phyloP scores from a whole-genome alignment of 2,329 filamentous ascomycete species.

The Aaosphaeria pasadenensis region DNA sequence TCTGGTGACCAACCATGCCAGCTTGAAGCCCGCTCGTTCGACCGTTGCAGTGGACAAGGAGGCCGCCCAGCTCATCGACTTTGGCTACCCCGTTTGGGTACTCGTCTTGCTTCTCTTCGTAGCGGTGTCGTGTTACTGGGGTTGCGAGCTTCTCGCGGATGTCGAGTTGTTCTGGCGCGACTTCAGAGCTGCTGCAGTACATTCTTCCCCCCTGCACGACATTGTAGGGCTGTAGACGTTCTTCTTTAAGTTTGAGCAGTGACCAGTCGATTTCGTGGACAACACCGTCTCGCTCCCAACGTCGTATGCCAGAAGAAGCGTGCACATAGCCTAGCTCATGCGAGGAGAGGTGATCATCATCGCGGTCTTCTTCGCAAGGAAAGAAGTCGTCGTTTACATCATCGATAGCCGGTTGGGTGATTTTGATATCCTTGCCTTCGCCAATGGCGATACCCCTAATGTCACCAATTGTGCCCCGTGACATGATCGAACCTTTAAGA shows the following conservation, averaged over 20 bases:
- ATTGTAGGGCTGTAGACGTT: constrained; percentile 70
- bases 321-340: constrained; percentile 81
- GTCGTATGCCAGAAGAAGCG: constrained; percentile 83
- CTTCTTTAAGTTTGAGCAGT: constrained; percentile 73
- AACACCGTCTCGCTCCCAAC: constrained; percentile 67
- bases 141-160: constrained; percentile 30
- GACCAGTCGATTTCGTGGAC: constrained; percentile 96
- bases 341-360: constrained; percentile 75
- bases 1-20: constrained; percentile 71
- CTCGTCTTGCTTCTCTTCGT: constrained; percentile 36
- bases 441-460: constrained; percentile 74
- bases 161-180: constrained; percentile 24
- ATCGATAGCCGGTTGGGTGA: constrained; percentile 90
- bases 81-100: constrained; percentile 60
- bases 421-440: constrained; percentile 71
- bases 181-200: constrained; percentile 25
- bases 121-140: constrained; percentile 32
- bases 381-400: constrained; percentile 83
- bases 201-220: constrained; percentile 57
- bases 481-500: constrained; percentile 24
- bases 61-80: constrained; percentile 63
- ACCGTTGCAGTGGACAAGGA: constrained; percentile 83
- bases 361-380: constrained; percentile 68
- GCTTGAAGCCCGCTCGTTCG: constrained; percentile 80
- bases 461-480: constrained; percentile 54